Base-by-base conservation (phyloP, 306 rosid genomes). In the Rubus idaeus region DNA sequence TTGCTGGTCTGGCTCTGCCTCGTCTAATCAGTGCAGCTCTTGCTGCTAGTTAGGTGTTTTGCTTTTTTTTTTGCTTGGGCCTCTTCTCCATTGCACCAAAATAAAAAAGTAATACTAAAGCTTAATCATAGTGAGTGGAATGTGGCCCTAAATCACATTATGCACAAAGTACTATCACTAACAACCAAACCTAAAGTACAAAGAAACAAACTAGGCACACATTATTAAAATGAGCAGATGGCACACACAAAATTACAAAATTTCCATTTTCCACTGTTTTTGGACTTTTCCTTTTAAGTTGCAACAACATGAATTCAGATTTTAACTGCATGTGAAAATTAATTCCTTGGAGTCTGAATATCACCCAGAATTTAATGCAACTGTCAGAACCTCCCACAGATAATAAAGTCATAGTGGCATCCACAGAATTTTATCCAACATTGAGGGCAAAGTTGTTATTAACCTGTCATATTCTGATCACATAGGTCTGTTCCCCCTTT, bases 381-480 rank as follows among this genome's bases (percentile, higher is more conserved):
- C 40, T 75, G 47, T 44, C 20, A 42, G 44, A 10, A 1, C 62
- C 10, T 44, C 58, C 3, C 0, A 20, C 3, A 46, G 1, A 13
- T 10, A 16, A 40, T 26, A 42, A 13, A 17, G 40, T 26, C 1
- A 64, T 6, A 65, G 74, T 87, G 93, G 89, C 86, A 87, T 1
- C 63, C 1, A 21, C 17, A 0, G 87, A 12, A 68, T 85, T 82
- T 58, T 3, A 0, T 3, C 0, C 1, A 81, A 51, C 73, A 86
- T 62, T 71, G 69, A 80, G 89, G 90, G 78, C 71, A 58, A 51
- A 46, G 46, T 10, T 2, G 6, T 21, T 8, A 14, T 1, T 10
- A 14, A 46, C 58, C n/a, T 55, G 83, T 84, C 91, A 78, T 78
- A 85, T 79, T 82, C 88, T 80, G 53, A 45, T 64, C 23, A 37